A percentile compares a stretch with the other conserved stretches of the same genome.
phyloP scores from a whole-genome alignment of 768 basidiomycete genomes.

The Boletus rex-veris region DNA sequence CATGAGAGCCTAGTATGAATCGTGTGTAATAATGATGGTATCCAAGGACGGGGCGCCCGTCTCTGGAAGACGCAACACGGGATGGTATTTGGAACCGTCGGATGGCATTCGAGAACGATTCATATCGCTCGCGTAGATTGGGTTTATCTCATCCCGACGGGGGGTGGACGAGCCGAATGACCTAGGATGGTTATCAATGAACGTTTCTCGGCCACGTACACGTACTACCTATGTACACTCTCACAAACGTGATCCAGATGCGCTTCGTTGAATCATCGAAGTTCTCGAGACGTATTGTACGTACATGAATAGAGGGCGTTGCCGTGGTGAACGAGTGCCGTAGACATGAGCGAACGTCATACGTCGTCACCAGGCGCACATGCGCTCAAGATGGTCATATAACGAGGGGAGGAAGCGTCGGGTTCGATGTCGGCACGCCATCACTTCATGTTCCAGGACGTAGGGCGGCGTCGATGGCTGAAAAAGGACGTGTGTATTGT shows the following conservation, averaged over 20 bases:
- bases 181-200: slow-evolving; percentile 7
- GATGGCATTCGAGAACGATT: background rate
- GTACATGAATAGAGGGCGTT: slow-evolving; percentile 8
- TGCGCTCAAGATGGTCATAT: slow-evolving; percentile 1
- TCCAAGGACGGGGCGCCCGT: slow-evolving; percentile 1
- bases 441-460: background rate
- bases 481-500: background rate
- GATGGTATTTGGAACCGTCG: background rate
- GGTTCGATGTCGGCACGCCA: slow-evolving; percentile 1
- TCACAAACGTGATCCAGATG: slow-evolving; percentile 1
- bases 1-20: background rate
- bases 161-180: background rate
- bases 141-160: background rate
- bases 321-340: slow-evolving; percentile 9
- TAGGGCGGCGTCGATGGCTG: background rate
- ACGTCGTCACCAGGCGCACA: background rate
- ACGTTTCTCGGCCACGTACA: background rate
- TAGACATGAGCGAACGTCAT: background rate
- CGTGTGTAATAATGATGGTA: slow-evolving; percentile 16
- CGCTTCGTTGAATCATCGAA: background rate
- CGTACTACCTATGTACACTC: background rate
- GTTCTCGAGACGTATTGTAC: background rate
- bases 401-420: too few species aligned
- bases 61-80: background rate
- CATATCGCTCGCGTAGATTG: background rate